A percentile compares a stretch with the other conserved stretches of the same genome.
Conservation (phyloP, 1,284 basidiomycete genomes). For the Apiotrichum gamsii region DNA sequence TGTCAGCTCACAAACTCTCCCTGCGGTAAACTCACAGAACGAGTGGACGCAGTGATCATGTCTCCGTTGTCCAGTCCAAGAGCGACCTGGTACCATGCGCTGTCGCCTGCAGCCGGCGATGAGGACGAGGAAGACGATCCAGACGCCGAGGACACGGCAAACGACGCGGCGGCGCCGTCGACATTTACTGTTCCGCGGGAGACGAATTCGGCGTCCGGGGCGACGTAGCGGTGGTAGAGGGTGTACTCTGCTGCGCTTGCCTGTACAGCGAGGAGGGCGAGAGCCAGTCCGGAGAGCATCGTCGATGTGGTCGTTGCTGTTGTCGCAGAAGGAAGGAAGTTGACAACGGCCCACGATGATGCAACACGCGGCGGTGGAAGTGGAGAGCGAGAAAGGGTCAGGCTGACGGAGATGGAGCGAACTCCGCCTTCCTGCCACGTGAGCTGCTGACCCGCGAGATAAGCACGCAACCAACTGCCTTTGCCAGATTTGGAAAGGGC, state of each 20-base stretch:
- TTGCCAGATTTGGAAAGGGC: too few species aligned
- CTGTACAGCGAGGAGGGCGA: conserved; percentile 9
- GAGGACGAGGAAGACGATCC: too few species aligned
- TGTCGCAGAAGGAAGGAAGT: not conserved
- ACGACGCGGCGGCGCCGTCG: not conserved
- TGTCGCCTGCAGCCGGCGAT: too few species aligned
- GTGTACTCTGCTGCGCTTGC: conserved; percentile 12
- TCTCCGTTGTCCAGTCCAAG: conserved; percentile 10
- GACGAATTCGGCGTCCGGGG: conserved; percentile 1
- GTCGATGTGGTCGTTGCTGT: not conserved
- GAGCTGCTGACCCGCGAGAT: too few species aligned
- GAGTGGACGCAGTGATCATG: conserved; percentile 9
- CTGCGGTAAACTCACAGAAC: conserved; percentile 6
- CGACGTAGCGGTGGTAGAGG: conserved; percentile 14
- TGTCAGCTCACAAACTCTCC: not conserved
- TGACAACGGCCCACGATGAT: too few species aligned
- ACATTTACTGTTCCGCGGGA: conserved; percentile 12
- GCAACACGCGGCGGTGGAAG: too few species aligned
- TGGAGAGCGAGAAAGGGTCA: too few species aligned
- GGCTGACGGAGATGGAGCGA: too few species aligned
- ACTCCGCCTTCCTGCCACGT: too few species aligned
- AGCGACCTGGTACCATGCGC: conserved; percentile 19
- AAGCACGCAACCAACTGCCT: too few species aligned
- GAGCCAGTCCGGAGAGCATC: conserved; percentile 3
- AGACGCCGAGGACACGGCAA: not conserved